Evolutionary conservation across 2,329 filamentous ascomycete genomes (phyloP), one percentile per base, ranked within the genome.

Genomic region (Aureobasidium lini): DNA sequence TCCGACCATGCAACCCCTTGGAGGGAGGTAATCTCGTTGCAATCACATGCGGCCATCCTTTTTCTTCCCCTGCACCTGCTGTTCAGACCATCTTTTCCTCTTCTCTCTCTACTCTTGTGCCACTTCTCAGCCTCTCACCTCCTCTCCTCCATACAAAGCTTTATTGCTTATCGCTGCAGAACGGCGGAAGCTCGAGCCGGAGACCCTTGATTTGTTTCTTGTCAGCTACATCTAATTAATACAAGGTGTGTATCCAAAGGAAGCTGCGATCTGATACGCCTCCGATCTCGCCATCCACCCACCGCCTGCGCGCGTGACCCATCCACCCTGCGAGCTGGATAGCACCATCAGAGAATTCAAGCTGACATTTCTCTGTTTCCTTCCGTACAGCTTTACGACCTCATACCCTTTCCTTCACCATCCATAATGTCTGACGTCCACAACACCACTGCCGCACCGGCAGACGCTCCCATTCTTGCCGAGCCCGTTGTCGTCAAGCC

Each of bases 351-450:
- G 13, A 48, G 4, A 6, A 28, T 54, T 31, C 9, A 23, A 42
- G 39, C 54, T 60, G 48, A 60, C 58, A 16, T 34, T 54, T 28
- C 54, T 60, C 39, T 54, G 36, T 29, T 46, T 52, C 36, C 16
- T 28, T 49, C 47, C 47, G 36, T n/a, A 29, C 57, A 50, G 46
- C 57, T 59, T 47, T 59, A 59, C 47, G 46, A 59, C 8, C 36
- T 40, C 29, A 46, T 50, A 37, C 40, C 37, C 47, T 59, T 59
- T 46, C 37, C 37, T 50, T 50, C 57, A 23, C 34, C 57, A 59
- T 52, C 57, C 56, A 62, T 56, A 61, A 70, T 70, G 68, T 69
- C 68, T 58, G 64, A 64, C 57, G 66, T 62, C 29, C 52, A 61
- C 23, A 62, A 61, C 59, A 58, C 62, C 43, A 57, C 43, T 32